Base-by-base conservation (phyloP, 2,329 filamentous ascomycete genomes). In the Aspergillus quadrilineatus region DNA sequence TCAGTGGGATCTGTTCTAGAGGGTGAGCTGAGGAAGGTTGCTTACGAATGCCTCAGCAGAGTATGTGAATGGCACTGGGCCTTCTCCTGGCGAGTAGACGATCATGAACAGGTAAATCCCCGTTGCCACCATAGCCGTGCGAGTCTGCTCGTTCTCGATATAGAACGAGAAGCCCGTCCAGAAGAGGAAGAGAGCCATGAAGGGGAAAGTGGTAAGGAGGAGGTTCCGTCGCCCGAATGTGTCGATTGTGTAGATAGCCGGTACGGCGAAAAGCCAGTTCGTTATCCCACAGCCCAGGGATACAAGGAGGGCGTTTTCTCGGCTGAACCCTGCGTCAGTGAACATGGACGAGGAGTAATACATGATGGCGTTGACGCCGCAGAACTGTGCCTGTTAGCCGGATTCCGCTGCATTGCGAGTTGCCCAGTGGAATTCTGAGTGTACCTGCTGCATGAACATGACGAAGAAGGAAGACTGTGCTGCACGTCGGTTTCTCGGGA, bases 341-440 rank as follows among this genome's bases (percentile, higher is more conserved):
- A 88, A 89, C 56, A 88, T 85, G 32, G 82, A 79, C 0, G 83
- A 83, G 0, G 80, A 83, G 64, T 86, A 87, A 65, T 85, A 86
- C 4, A 83, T 82, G 37, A 85, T 83, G 12, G 83, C 78, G 46
- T 85, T 85, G 42, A 83, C 75, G 4, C 75, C 75, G 56, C 80
- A 82, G 62, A 78, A 77, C 63, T 50, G 15, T 10, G 0, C 1
- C 4, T n/a, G 22, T 48, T 26, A 43, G 30, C 22, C 22, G 22
- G 3, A 22, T 22, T 22, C 22, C 22, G 22, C 22, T 22, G 22
- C 22, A 22, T 22, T 22, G 2, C 22, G 22, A 22, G 22, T 22
- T 22, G 22, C 22, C 22, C 22, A 14, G 17, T 28, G 6, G 29
- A 3, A 9, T 4, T 22, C 6, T 15, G 17, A 3, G 17, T 17